A percentile compares a stretch with the other conserved stretches of the same genome.
Evolutionary conservation across 2,329 filamentous ascomycete genomes (phyloP).

Genomic region (Aschersonia sp.): DNA sequence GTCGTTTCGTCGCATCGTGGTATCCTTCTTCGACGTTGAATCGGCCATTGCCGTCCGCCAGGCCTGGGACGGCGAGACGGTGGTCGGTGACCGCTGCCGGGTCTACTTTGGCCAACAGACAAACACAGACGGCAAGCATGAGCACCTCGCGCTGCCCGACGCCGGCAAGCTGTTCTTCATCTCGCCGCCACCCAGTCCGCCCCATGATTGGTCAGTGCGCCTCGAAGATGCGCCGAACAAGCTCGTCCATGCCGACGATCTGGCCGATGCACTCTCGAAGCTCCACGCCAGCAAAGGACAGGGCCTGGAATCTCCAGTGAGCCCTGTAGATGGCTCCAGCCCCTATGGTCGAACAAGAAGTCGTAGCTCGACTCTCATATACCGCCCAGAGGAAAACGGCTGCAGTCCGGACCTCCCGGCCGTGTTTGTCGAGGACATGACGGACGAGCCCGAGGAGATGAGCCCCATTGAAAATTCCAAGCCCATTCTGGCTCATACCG

Average conservation of each 20-base stretch:
- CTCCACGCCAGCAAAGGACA: slow-evolving; percentile 31
- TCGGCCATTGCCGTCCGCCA: slow-evolving; percentile 57
- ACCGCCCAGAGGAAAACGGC: slow-evolving; percentile 43
- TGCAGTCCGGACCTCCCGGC: slow-evolving; percentile 43
- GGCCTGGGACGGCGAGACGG: slow-evolving; percentile 58
- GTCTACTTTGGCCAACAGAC: slow-evolving; percentile 56
- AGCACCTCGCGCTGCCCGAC: slow-evolving; percentile 51
- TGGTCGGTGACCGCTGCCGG: slow-evolving; percentile 55
- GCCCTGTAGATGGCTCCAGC: slow-evolving; percentile 14
- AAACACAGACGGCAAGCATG: slow-evolving; percentile 36
- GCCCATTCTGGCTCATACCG: slow-evolving; percentile 43
- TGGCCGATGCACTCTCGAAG: slow-evolving; percentile 50
- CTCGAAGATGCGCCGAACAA: slow-evolving; percentile 58
- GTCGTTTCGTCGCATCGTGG: slow-evolving; percentile 68
- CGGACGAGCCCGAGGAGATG: slow-evolving; percentile 34
- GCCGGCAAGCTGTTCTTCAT: slow-evolving; percentile 62
- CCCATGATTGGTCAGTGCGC: slow-evolving; percentile 54
- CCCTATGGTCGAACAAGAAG: slow-evolving; percentile 27
- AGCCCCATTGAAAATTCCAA: slow-evolving; percentile 26
- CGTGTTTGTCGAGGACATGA: slow-evolving; percentile 54
- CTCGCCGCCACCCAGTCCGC: slow-evolving; percentile 52
- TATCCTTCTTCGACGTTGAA: slow-evolving; percentile 59
- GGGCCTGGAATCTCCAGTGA: slow-evolving; percentile 13
- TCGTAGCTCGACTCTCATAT: slow-evolving; percentile 51
- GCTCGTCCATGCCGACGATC: slow-evolving; percentile 52